Conservation (phyloP, 2,329 filamentous ascomycete species). For the Rutstroemia sydowiana region DNA sequence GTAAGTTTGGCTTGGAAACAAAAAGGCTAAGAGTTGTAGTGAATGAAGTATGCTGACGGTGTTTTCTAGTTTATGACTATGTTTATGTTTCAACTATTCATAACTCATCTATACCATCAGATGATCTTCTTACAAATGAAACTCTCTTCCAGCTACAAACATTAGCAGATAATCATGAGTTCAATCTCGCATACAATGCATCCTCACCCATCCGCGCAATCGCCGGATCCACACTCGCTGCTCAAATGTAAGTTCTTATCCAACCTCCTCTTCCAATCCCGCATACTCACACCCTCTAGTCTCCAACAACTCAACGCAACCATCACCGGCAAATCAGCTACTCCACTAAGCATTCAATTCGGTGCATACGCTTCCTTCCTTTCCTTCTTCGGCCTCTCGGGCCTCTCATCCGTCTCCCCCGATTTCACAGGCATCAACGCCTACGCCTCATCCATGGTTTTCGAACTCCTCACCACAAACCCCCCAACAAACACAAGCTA, state of each 20-base stretch:
- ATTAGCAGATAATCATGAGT: constrained; percentile 77
- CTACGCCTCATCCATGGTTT: constrained; percentile 75
- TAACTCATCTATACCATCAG: constrained; percentile 51
- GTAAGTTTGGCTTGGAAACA: constrained; percentile 36
- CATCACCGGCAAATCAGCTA: constrained; percentile 37
- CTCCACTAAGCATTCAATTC: constrained; percentile 47
- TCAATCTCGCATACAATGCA: constrained; percentile 72
- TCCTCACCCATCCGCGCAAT: constrained; percentile 59
- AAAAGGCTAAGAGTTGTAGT: too few relatives aligned
- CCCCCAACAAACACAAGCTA: constrained; percentile 38
- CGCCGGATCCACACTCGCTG: constrained; percentile 49
- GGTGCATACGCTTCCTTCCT: constrained; percentile 56
- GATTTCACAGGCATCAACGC: constrained; percentile 74
- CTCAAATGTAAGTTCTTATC: constrained; percentile 37
- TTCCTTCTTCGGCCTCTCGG: constrained; percentile 54
- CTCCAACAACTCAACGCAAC: constrained; percentile 45
- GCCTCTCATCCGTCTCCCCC: constrained; percentile 41
- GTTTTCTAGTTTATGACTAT: constrained; percentile 46
- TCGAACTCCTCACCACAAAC: constrained; percentile 61
- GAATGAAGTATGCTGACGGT: background rate
- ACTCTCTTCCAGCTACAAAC: constrained; percentile 57
- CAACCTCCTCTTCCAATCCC: background rate
- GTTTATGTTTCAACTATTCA: constrained; percentile 54
- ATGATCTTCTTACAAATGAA: constrained; percentile 50
- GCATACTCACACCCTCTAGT: background rate